These are phyloP conservation scores for Erodium maritimum DNA, from an alignment of 345 rosid genomes.

Conservation along the genomic window DNA sequence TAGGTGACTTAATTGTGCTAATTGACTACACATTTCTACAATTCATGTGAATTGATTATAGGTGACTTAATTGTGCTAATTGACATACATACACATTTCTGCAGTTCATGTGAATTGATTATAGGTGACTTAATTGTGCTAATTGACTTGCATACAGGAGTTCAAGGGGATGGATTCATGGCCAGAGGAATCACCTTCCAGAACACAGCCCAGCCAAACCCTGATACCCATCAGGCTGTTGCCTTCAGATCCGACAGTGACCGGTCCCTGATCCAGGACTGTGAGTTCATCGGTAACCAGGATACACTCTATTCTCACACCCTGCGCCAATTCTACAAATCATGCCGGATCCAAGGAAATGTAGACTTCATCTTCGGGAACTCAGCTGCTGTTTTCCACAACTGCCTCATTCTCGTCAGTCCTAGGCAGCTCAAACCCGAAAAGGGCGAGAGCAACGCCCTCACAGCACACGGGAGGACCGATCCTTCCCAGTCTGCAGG, in stretches of 20 bases:
- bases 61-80: too few species aligned
- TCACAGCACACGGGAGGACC: constrained; percentile 37
- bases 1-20: too few species aligned
- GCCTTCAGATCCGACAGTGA: constrained; percentile 36
- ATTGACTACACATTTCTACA: too few species aligned
- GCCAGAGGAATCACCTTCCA: constrained; percentile 32
- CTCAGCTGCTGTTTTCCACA: constrained; percentile 27
- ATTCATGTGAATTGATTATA: too few species aligned
- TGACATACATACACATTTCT: too few species aligned
- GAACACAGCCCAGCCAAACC: constrained; percentile 28
- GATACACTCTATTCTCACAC: constrained; percentile 38
- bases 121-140: too few species aligned
- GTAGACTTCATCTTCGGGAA: constrained; percentile 45
- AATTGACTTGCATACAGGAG: constrained; percentile 14
- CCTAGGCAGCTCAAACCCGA: constrained; percentile 35
- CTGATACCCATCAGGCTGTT: constrained; percentile 37
- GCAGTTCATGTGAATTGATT: constrained; percentile 41
- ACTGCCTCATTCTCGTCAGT: constrained; percentile 25
- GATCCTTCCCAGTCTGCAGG: constrained; percentile 39
- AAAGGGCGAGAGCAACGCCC: constrained; percentile 27
- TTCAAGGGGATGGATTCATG: constrained; percentile 44
- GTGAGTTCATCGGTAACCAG: constrained; percentile 36
- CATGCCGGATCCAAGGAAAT: constrained; percentile 35
- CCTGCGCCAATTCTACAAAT: constrained; percentile 39
- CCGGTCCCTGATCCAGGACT: constrained; percentile 23